phyloP scores from a whole-genome alignment of 352 stramenopile species.

The Globisporangium acanthophoron region DNA sequence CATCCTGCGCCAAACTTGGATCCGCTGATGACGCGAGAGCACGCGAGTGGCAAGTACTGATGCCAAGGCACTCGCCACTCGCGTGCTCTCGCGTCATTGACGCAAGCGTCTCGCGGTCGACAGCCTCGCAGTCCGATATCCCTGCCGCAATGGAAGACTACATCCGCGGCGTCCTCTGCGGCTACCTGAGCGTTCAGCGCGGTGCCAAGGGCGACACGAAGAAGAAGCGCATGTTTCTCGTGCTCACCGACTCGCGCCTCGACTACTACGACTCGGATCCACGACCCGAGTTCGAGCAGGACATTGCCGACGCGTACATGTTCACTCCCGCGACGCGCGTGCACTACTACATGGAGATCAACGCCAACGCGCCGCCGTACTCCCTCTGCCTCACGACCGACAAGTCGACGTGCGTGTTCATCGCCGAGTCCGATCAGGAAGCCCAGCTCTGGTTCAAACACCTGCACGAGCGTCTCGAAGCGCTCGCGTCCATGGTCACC shows the following conservation, averaged over 20 bases:
- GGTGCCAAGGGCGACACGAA: slow-evolving; percentile 41
- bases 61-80: too few species aligned
- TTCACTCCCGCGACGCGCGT: slow-evolving; percentile 42
- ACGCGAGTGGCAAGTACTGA: too few species aligned
- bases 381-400: slow-evolving; percentile 65
- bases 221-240: slow-evolving; percentile 55
- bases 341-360: slow-evolving; percentile 60
- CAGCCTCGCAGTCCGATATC: too few species aligned
- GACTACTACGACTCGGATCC: slow-evolving; percentile 67
- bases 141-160: slow-evolving; percentile 54
- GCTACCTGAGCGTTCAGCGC: slow-evolving; percentile 57
- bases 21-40: too few species aligned
- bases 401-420: slow-evolving; percentile 51
- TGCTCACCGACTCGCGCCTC: slow-evolving; percentile 70
- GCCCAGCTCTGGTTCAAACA: slow-evolving; percentile 41
- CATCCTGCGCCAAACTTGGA: too few species aligned
- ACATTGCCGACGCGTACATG: slow-evolving; percentile 48
- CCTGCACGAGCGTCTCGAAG: slow-evolving; percentile 44
- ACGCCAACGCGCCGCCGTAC: slow-evolving; percentile 39
- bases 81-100: too few species aligned
- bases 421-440: slow-evolving; percentile 44
- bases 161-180: slow-evolving; percentile 61
- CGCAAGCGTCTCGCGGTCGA: not conserved
- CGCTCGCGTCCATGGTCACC: slow-evolving; percentile 41
- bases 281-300: slow-evolving; percentile 48